Evolutionary conservation across 768 basidiomycete species (phyloP).

Genomic region (Boletellus sp.): DNA sequence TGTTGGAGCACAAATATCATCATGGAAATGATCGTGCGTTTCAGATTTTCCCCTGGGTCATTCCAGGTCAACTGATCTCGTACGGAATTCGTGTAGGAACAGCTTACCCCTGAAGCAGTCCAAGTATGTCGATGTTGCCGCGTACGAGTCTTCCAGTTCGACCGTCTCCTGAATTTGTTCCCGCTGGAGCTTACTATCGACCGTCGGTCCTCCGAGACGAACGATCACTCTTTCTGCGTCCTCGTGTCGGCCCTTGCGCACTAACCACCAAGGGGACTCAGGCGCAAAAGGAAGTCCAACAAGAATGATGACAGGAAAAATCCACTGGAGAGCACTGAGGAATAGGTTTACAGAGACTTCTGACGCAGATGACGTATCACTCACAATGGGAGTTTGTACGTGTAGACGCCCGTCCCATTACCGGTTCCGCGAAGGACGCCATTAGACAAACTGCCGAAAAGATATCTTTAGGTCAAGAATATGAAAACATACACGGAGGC

Average conservation of each 20-base stretch:
- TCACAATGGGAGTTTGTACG: slow-evolving; percentile 28
- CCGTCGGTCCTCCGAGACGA: slow-evolving; percentile 17
- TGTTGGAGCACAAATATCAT: slow-evolving; percentile 32
- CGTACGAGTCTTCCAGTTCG: slow-evolving; percentile 27
- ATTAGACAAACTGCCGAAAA: slow-evolving; percentile 21
- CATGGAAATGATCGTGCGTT: slow-evolving; percentile 26
- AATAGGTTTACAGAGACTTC: neutral
- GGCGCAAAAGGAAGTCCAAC: no score
- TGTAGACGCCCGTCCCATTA: slow-evolving; percentile 17
- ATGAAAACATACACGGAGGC: neutral
- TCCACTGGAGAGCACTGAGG: slow-evolving; percentile 31
- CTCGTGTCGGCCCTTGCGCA: no score
- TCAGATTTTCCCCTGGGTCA: slow-evolving; percentile 19
- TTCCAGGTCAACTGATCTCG: neutral
- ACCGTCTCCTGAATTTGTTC: slow-evolving; percentile 31
- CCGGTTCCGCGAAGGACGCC: slow-evolving; percentile 25
- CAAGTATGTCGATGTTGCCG: slow-evolving; percentile 23
- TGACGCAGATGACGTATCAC: neutral
- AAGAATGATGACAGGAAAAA: slow-evolving; percentile 31
- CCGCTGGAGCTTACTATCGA: slow-evolving; percentile 23
- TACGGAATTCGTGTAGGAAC: neutral
- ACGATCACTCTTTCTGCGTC: slow-evolving; percentile 21
- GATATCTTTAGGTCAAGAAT: neutral
- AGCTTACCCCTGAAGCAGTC: slow-evolving; percentile 31
- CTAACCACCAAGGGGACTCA: no score